phyloP scores from a whole-genome alignment of 192 early-diverging fungal species.

The Rhizoclosmatium globosum region DNA sequence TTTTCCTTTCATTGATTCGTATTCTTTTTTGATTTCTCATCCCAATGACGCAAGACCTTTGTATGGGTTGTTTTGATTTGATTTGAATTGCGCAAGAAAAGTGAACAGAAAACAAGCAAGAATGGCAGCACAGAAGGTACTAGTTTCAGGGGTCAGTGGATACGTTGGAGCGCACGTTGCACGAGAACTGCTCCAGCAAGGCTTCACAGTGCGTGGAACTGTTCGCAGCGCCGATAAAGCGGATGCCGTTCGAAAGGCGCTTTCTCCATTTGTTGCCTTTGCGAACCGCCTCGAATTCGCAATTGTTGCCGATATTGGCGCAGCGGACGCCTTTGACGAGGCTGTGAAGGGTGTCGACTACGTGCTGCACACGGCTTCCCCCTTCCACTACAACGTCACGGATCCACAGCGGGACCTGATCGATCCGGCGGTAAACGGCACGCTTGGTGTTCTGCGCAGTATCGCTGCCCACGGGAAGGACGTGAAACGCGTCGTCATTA shows the following conservation, averaged over 20 bases:
- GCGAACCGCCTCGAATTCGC: slow-evolving; percentile 36
- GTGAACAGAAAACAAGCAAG: background rate
- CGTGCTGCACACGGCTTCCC: slow-evolving; percentile 55
- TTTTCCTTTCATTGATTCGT: no score
- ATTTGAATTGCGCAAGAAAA: background rate
- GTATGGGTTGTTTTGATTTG: background rate
- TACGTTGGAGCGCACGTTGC: slow-evolving; percentile 52
- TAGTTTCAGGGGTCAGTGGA: slow-evolving; percentile 56
- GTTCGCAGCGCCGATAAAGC: slow-evolving; percentile 44
- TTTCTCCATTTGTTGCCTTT: background rate
- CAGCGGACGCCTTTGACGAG: slow-evolving; percentile 47
- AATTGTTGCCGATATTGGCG: slow-evolving; percentile 45
- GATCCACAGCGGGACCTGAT: slow-evolving; percentile 40
- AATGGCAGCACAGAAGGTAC: slow-evolving; percentile 8
- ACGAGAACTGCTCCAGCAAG: slow-evolving; percentile 52
- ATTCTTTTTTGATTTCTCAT: no score
- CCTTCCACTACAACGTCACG: slow-evolving; percentile 30
- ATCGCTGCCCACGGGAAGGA: slow-evolving; percentile 22
- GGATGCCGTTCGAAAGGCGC: background rate
- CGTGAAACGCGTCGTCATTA: slow-evolving; percentile 56
- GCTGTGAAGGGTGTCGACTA: slow-evolving; percentile 49
- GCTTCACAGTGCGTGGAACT: slow-evolving; percentile 49
- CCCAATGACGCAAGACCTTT: no score
- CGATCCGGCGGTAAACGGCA: slow-evolving; percentile 57
- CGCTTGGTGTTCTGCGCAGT: slow-evolving; percentile 48